Conservation (phyloP, 495 filamentous ascomycete species). For the Echria macrotheca region DNA sequence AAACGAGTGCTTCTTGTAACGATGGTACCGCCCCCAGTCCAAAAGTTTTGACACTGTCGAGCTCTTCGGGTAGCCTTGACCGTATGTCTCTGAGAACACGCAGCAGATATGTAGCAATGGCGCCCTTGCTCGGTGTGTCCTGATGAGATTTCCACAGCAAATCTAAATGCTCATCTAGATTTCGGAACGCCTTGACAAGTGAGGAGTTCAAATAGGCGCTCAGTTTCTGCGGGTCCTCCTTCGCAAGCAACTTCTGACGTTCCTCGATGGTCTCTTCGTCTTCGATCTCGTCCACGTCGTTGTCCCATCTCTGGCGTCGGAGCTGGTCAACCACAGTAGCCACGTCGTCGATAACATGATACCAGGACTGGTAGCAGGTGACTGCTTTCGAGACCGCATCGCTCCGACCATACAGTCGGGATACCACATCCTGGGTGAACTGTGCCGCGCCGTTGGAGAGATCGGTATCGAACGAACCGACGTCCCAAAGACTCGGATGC, state of each 20-base stretch:
- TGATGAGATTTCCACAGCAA: constrained; percentile 40
- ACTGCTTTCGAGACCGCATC: constrained; percentile 56
- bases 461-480: constrained; percentile 43
- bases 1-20: constrained; percentile 52
- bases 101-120: constrained; percentile 64
- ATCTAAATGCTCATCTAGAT: constrained; percentile 53
- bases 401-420: constrained; percentile 58
- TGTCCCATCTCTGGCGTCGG: constrained; percentile 65
- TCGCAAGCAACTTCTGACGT: constrained; percentile 57
- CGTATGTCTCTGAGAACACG: constrained; percentile 72
- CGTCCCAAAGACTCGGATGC: constrained; percentile 56
- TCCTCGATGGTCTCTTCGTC: constrained; percentile 69
- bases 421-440: constrained; percentile 40
- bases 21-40: constrained; percentile 47
- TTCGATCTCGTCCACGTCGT: constrained; percentile 67
- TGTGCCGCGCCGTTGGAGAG: constrained; percentile 38
- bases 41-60: constrained; percentile 38
- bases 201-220: constrained; percentile 54
- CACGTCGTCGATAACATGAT: constrained; percentile 54
- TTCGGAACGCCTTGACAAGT: constrained; percentile 51
- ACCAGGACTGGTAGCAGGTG: constrained; percentile 62
- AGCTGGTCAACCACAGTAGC: constrained; percentile 59
- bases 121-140: constrained; percentile 39
- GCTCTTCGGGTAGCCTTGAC: constrained; percentile 50
- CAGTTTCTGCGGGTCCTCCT: constrained; percentile 65